These are phyloP conservation scores for Beverwykella pulmonaria DNA, from an alignment of 495 filamentous ascomycete species.

Conservation along the genomic window DNA sequence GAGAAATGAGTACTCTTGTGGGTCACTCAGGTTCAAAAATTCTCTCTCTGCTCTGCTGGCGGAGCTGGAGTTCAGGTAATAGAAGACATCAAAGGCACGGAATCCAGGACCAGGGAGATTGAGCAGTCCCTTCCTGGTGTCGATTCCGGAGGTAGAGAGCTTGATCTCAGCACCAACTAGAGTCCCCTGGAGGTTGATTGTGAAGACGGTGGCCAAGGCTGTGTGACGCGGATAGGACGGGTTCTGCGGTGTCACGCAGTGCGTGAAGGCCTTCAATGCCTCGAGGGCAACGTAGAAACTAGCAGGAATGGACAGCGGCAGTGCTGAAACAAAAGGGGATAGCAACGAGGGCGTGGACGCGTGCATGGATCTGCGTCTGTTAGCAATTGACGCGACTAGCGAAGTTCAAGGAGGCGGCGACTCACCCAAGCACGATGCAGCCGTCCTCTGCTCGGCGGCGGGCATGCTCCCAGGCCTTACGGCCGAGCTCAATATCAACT, in stretches of 20 bases:
- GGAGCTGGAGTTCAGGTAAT: conserved; percentile 87
- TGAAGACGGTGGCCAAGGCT: conserved; percentile 76
- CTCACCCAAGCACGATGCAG: conserved; percentile 85
- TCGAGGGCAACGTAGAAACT: conserved; percentile 74
- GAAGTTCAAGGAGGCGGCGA: background rate
- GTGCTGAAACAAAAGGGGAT: conserved; percentile 74
- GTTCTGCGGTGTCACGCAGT: conserved; percentile 85
- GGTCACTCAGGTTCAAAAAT: conserved; percentile 81
- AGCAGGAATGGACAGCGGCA: conserved; percentile 76
- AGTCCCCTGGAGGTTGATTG: conserved; percentile 77
- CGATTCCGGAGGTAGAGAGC: conserved; percentile 83
- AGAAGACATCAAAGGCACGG: conserved; percentile 97
- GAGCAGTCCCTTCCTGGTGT: conserved; percentile 78
- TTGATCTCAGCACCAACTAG: conserved; percentile 74
- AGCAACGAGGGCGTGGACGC: conserved; percentile 83
- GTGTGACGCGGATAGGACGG: conserved; percentile 81
- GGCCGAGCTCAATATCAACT: conserved; percentile 76
- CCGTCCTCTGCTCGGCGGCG: conserved; percentile 92
- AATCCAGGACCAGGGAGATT: conserved; percentile 80
- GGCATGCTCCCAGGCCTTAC: conserved; percentile 95
- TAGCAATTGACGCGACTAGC: conserved; percentile 5
- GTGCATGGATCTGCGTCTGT: conserved; percentile 71
- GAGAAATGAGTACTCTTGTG: conserved; percentile 75
- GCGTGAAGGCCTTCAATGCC: conserved; percentile 80
- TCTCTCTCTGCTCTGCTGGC: conserved; percentile 90